These are phyloP conservation scores for Alternaria solani DNA, from an alignment of 2,329 filamentous ascomycete genomes.

Conservation along the genomic window DNA sequence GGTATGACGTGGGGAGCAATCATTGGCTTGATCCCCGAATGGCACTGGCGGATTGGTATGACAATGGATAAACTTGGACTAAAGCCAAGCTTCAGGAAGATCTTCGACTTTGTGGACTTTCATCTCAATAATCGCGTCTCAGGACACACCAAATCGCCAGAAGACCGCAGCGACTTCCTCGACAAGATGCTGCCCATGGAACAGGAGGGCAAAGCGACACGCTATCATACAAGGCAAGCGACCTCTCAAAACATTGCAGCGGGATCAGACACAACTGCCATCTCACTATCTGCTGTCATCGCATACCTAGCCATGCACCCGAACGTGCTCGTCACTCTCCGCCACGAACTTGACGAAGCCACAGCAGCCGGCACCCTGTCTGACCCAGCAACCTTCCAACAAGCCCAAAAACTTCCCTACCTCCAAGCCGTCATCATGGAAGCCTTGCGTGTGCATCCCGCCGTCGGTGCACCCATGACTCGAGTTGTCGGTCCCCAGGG, in stretches of 20 bases:
- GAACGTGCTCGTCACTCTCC: neutral
- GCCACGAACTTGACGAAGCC: neutral
- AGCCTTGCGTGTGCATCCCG: constrained; percentile 54
- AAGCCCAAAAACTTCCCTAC: constrained; percentile 55
- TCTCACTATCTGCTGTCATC: neutral
- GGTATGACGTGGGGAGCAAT: neutral
- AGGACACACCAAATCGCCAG: constrained; percentile 12
- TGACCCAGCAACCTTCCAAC: constrained; percentile 21
- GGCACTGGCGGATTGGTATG: neutral
- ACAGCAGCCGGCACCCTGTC: neutral
- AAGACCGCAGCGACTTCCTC: constrained; percentile 19
- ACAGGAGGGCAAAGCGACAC: constrained; percentile 16
- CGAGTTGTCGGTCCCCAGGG: constrained; percentile 46
- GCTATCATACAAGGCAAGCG: constrained; percentile 24
- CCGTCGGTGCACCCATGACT: constrained; percentile 51
- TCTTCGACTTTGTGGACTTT: rapidly evolving
- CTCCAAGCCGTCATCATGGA: constrained; percentile 55
- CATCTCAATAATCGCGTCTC: neutral
- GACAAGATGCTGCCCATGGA: constrained; percentile 23
- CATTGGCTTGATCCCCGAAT: neutral
- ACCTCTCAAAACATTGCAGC: neutral
- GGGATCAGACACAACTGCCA: neutral
- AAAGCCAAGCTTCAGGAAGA: neutral
- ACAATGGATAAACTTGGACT: neutral
- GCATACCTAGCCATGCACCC: neutral